Percentiles rank a stretch among this genome's conserved stretches.
Conservation (phyloP, 805 yeast species). For the Myxozyma neotropica region DNA sequence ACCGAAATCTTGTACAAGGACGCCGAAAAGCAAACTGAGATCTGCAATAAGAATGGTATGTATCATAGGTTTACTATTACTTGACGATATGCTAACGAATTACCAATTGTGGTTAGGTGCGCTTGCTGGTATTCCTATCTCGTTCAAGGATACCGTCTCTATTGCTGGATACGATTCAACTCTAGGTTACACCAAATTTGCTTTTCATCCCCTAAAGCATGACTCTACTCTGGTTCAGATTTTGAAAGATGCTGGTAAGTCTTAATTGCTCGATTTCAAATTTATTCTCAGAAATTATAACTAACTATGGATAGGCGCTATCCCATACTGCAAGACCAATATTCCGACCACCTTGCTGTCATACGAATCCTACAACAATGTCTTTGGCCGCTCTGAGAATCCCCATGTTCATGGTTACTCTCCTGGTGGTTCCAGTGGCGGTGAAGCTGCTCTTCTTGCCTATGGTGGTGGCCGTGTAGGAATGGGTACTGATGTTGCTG, state of each 20-base stretch:
- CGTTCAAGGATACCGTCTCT: conserved; percentile 60
- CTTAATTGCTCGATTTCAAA: conserved; percentile 40
- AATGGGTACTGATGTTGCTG: conserved; percentile 59
- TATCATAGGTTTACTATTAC: neutral
- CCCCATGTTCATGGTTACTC: conserved; percentile 49
- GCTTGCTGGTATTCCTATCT: conserved; percentile 64
- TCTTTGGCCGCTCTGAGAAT: conserved; percentile 52
- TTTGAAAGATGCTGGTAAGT: conserved; percentile 47
- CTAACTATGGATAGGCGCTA: conserved; percentile 44
- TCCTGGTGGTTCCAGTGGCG: conserved; percentile 61
- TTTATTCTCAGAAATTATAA: neutral
- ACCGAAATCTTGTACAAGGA: conserved; percentile 66
- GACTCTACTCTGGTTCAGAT: conserved; percentile 49
- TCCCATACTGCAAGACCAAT: conserved; percentile 58
- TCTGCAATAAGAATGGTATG: conserved; percentile 49
- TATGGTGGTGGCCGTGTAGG: conserved; percentile 56
- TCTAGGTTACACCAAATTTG: conserved; percentile 50
- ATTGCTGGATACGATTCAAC: conserved; percentile 56
- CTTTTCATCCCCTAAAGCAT: conserved; percentile 47
- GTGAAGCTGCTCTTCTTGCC: conserved; percentile 55
- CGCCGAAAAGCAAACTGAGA: conserved; percentile 63
- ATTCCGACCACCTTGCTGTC: conserved; percentile 52
- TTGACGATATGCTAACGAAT: neutral
- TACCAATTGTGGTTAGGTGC: conserved; percentile 46
- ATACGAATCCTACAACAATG: conserved; percentile 49